Evolutionary conservation across 257 asterid species (phyloP).

Genomic region (Ophiorrhiza pumila): DNA sequence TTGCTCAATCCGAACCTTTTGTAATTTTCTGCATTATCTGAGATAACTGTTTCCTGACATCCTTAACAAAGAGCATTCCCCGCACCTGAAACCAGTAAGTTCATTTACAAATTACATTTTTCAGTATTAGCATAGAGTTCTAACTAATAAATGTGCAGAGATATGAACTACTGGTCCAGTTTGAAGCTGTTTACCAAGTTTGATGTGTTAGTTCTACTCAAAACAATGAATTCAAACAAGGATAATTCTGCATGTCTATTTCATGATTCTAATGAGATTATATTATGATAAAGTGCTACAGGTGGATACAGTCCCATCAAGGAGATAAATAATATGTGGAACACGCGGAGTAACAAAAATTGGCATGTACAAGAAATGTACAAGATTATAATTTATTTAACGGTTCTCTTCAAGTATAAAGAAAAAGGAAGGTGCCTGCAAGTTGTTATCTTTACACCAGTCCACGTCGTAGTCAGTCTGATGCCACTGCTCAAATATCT

Average conservation of each 20-base stretch:
- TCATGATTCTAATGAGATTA: background rate
- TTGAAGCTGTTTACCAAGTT: background rate
- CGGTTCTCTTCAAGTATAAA: background rate
- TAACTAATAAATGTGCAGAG: background rate
- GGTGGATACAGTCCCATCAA: background rate
- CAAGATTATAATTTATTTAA: background rate
- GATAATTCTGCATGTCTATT: background rate
- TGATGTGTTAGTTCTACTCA: background rate
- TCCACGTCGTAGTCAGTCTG: conserved; percentile 51
- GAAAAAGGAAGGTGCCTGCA: conserved; percentile 49
- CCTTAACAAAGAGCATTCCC: conserved; percentile 86
- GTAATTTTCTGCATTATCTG: conserved; percentile 90
- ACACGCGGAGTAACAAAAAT: background rate
- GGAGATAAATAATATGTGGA: background rate
- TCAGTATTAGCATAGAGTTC: background rate
- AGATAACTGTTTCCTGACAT: conserved; percentile 80
- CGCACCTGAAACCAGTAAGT: conserved; percentile 64
- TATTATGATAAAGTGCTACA: background rate
- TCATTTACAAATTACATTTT: conserved; percentile 5
- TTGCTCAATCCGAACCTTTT: conserved; percentile 44
- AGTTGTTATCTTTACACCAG: conserved; percentile 88
- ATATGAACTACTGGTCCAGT: background rate
- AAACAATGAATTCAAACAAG: background rate
- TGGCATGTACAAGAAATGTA: background rate
- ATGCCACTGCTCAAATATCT: conserved; percentile 88